A percentile compares a stretch with the other conserved stretches of the same genome.
phyloP scores from a whole-genome alignment of 2,329 filamentous ascomycete genomes.

The Orbilia ellipsospora region DNA sequence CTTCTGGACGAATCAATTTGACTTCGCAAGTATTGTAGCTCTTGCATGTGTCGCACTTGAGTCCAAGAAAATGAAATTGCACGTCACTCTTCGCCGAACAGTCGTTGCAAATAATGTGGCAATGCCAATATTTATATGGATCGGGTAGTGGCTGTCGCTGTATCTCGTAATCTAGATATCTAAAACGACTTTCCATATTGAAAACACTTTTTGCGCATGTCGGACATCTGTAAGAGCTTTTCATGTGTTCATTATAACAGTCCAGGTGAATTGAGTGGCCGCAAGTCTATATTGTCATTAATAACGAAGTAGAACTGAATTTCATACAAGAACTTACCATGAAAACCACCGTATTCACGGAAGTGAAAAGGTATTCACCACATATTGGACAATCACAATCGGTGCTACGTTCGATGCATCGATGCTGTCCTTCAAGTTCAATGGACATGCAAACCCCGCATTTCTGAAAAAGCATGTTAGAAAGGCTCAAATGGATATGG shows the following conservation, averaged over 20 bases:
- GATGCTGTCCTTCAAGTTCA: constrained; percentile 82
- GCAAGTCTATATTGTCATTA: constrained; percentile 68
- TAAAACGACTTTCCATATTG: constrained; percentile 96
- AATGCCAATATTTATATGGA: constrained; percentile 81
- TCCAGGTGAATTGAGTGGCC: constrained; percentile 94
- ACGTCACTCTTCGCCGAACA: constrained; percentile 88
- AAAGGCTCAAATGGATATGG: neutral
- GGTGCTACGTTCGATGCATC: constrained; percentile 91
- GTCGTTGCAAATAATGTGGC: constrained; percentile 91
- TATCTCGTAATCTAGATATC: constrained; percentile 88
- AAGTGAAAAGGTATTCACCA: constrained; percentile 95
- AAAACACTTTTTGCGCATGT: constrained; percentile 96
- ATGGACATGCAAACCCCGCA: constrained; percentile 96
- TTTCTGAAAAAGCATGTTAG: constrained; percentile 67
- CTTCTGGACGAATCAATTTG: constrained; percentile 68
- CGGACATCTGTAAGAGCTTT: constrained; percentile 88
- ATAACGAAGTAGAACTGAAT: neutral
- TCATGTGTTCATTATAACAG: constrained; percentile 89
- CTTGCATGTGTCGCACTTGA: constrained; percentile 82
- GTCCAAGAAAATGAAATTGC: constrained; percentile 90
- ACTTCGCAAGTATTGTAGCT: constrained; percentile 77
- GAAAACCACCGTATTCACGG: constrained; percentile 86
- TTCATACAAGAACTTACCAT: constrained; percentile 67
- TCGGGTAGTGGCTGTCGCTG: constrained; percentile 89
- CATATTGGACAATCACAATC: constrained; percentile 98